Evolutionary conservation across 164 flowering plant species (phyloP), one percentile per base, ranked within the genome.

Genomic region (Vitis rotundifolia): DNA sequence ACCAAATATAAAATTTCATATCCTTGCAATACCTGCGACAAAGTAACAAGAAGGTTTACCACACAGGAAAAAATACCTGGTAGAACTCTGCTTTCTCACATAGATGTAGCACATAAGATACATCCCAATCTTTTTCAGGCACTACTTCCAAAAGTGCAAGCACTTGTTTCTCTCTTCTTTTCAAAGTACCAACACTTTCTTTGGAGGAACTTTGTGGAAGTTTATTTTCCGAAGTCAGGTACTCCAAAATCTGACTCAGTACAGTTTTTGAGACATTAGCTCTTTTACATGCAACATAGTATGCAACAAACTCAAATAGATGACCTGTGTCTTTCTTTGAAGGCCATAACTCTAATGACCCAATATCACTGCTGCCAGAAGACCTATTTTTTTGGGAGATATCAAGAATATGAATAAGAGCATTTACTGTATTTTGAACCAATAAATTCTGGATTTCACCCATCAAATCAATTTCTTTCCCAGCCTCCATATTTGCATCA

Each of bases 161-260:
- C 56, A 93, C 81, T 74, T 89, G 91, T 70, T 90, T 93, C 80
- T 95, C 98, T 79, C 91, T 86, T 77, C 54, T 75, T 75, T 79
- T 86, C 11, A 70, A 65, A 63, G 49, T 66, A 63, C 74, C 85
- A 66, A 11, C 52, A 50, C 26, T 76, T 54, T 75, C 68, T 69
- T 31, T 49, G 15, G 79, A 49, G 55, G 37, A 68, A 74, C 64
- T 68, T 31, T 76, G 53, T 56, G 81, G 59, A 55, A 50, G 28
- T 77, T 57, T 68, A 65, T 16, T 70, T 14, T 84, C 90, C 47
- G 81, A 89, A 29, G 88, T 88, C 77, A 92, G 80, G 77, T 84
- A 89, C 83, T 87, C 86, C 67, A 94, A 74, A 71, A 91, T 87
- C 71, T 80, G 88, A 80, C 73, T 73, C 66, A 92, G 67, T 16